These are phyloP conservation scores for Agastache rugosa DNA, from an alignment of 257 asterid genomes.

Conservation along the genomic window DNA sequence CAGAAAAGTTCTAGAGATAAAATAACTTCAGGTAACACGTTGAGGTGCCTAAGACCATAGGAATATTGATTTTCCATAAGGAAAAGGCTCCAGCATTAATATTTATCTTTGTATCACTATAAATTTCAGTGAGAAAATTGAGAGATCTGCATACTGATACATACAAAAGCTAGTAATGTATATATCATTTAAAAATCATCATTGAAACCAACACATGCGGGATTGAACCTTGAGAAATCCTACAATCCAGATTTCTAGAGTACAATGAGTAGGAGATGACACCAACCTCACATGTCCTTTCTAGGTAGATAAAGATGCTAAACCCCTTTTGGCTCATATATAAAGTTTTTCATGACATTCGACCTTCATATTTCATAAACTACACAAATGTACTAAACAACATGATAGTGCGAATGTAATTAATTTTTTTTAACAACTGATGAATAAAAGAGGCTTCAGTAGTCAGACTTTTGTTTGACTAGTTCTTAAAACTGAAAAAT, in stretches of 20 bases:
- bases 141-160: neutral
- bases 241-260: neutral
- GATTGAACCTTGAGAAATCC: conserved; percentile 2
- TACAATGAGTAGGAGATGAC: neutral
- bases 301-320: neutral
- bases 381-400: neutral
- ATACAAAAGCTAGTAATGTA: conserved; percentile 2
- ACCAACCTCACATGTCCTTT: neutral
- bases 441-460: neutral
- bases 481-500: neutral
- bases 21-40: neutral
- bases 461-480: neutral
- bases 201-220: neutral
- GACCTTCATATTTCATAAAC: neutral
- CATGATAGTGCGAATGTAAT: neutral
- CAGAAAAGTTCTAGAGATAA: neutral
- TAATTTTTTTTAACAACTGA: neutral
- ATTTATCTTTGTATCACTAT: neutral
- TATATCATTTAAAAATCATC: neutral
- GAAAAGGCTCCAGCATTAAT: neutral
- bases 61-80: neutral
- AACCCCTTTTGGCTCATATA: neutral
- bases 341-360: neutral
- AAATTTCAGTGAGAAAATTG: neutral
- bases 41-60: conserved; percentile 14